Conservation (phyloP, 768 basidiomycete species). For the Lactarius pseudohatsudake region DNA sequence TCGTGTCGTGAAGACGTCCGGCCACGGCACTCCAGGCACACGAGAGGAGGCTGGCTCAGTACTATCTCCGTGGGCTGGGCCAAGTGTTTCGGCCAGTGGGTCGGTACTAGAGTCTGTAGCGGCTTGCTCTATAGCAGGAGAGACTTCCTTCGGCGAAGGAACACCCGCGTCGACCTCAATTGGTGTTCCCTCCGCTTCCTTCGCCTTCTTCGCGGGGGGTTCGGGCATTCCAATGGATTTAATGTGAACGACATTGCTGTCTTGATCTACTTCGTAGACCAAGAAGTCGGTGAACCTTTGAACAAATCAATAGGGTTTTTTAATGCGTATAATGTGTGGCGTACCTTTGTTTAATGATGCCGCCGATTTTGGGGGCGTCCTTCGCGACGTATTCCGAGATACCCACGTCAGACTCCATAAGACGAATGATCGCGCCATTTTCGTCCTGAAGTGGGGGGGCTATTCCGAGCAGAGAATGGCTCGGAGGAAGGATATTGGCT, state of each 20-base stretch:
- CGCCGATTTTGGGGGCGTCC: slow-evolving; percentile 71
- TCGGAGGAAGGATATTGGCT: slow-evolving; percentile 57
- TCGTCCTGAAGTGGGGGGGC: slow-evolving; percentile 49
- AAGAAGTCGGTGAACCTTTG: slow-evolving; percentile 94
- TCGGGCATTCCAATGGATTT: slow-evolving; percentile 75
- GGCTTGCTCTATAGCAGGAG: slow-evolving; percentile 25
- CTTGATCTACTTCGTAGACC: slow-evolving; percentile 86
- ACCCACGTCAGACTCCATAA: slow-evolving; percentile 79
- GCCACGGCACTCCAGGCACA: slow-evolving; percentile 54
- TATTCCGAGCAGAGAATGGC: slow-evolving; percentile 66
- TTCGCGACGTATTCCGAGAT: slow-evolving; percentile 83
- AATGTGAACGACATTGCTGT: slow-evolving; percentile 76
- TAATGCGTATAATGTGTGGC: slow-evolving; percentile 29
- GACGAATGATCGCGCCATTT: slow-evolving; percentile 54
- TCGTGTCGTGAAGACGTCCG: slow-evolving; percentile 52
- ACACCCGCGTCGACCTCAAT: slow-evolving; percentile 25
- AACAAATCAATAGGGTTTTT: slow-evolving; percentile 19
- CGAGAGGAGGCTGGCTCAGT: slow-evolving; percentile 29
- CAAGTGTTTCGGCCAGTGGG: neutral
- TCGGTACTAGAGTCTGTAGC: slow-evolving; percentile 2
- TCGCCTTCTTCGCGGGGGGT: slow-evolving; percentile 46
- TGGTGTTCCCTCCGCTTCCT: slow-evolving; percentile 33
- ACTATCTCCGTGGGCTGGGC: slow-evolving; percentile 23
- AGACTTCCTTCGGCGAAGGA: slow-evolving; percentile 19
- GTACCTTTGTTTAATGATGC: slow-evolving; percentile 96